Percentiles rank a stretch among this genome's conserved stretches.
Conservation (phyloP, 306 rosid species). For the Quercus ilex region DNA sequence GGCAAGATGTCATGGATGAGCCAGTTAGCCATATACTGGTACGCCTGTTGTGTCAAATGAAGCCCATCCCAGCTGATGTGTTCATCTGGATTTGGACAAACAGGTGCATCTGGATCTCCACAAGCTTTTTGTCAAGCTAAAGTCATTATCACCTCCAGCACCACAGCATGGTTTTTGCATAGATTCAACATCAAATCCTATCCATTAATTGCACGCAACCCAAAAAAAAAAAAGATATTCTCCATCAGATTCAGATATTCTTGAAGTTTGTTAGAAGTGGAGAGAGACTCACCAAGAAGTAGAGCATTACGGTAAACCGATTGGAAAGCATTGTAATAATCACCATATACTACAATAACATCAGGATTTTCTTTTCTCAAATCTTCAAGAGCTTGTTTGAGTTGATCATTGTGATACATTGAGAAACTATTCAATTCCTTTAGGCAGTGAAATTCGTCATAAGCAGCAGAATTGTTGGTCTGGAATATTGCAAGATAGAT, state of each 20-base stretch:
- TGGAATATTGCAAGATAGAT: too few relatives aligned
- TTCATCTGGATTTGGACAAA: conserved; percentile 5
- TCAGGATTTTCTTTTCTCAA: too few relatives aligned
- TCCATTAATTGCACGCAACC: neutral
- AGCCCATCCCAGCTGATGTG: conserved; percentile 20
- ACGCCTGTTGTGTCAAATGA: conserved; percentile 13
- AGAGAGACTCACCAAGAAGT: neutral
- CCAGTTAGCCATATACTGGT: conserved; percentile 6
- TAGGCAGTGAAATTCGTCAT: too few relatives aligned
- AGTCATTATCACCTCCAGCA: conserved; percentile 9
- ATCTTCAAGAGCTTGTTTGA: too few relatives aligned
- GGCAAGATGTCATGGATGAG: conserved; percentile 17
- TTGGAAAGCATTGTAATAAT: too few relatives aligned
- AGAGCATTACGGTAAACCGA: neutral
- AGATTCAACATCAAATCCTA: conserved; percentile 9
- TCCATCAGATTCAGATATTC: neutral
- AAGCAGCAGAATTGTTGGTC: too few relatives aligned
- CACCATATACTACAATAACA: too few relatives aligned
- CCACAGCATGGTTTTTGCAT: conserved; percentile 26
- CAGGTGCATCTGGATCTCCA: neutral
- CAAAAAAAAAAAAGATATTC: neutral
- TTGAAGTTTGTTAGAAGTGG: neutral
- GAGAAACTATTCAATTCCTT: too few relatives aligned
- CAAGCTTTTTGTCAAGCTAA: neutral
- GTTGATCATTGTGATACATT: too few relatives aligned